These are phyloP conservation scores for Suillus cothurnatus DNA, from an alignment of 768 basidiomycete species.

Conservation along the genomic window DNA sequence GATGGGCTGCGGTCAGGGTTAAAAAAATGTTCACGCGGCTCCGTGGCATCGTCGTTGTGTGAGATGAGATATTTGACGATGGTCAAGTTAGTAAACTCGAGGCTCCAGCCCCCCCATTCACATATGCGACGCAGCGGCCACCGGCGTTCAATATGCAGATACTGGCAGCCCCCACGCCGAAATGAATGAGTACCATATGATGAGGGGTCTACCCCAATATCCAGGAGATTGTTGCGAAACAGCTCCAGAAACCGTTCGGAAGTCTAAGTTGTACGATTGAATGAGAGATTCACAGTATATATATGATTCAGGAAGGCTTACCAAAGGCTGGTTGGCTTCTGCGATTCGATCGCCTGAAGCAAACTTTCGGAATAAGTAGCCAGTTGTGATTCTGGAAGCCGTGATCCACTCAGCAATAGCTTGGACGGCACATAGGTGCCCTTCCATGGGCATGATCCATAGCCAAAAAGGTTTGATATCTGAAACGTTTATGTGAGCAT, in stretches of 20 bases:
- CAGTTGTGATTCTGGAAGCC: slow-evolving; percentile 21
- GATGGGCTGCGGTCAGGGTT: slow-evolving; percentile 31
- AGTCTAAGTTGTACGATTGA: slow-evolving; percentile 23
- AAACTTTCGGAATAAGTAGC: slow-evolving; percentile 37
- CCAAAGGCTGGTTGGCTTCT: slow-evolving; percentile 26
- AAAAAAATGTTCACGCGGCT: slow-evolving; percentile 38
- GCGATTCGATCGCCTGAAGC: slow-evolving; percentile 30
- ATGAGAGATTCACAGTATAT: too few relatives aligned
- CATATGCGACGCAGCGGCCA: slow-evolving; percentile 34
- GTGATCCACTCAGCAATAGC: slow-evolving; percentile 35
- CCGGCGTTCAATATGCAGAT: slow-evolving; percentile 28
- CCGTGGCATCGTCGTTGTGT: slow-evolving; percentile 40
- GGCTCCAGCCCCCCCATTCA: slow-evolving; percentile 49
- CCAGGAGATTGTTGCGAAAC: slow-evolving; percentile 43
- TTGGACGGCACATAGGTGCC: slow-evolving; percentile 37
- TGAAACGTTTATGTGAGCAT: slow-evolving; percentile 6
- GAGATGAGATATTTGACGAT: slow-evolving; percentile 47
- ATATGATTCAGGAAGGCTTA: slow-evolving; percentile 13
- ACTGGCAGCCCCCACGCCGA: slow-evolving; percentile 27
- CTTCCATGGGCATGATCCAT: slow-evolving; percentile 25
- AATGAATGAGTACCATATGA: slow-evolving; percentile 23
- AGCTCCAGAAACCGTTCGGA: slow-evolving; percentile 39
- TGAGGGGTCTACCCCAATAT: slow-evolving; percentile 38
- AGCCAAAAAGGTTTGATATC: slow-evolving; percentile 36
- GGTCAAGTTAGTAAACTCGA: slow-evolving; percentile 39